Evolutionary conservation across 306 rosid genomes (phyloP).

Genomic region (Prunus kanzakura): DNA sequence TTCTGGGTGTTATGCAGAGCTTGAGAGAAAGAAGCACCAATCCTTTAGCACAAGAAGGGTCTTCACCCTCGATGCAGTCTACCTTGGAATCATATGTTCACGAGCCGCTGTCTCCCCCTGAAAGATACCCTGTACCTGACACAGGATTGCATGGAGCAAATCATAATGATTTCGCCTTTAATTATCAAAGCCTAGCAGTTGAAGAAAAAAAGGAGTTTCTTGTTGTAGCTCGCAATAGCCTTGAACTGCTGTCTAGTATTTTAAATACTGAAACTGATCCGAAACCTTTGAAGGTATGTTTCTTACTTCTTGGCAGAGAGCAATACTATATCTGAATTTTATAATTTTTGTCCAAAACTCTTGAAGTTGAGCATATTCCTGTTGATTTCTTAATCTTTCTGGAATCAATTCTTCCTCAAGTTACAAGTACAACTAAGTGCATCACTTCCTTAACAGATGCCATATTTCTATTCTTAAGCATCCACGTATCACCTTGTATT

Average conservation of each 20-base stretch:
- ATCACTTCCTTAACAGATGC: too few species aligned
- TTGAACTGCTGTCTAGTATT: constrained; percentile 68
- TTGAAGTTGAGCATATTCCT: neutral
- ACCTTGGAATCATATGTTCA: constrained; percentile 43
- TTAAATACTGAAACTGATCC: constrained; percentile 62
- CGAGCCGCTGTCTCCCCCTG: constrained; percentile 51
- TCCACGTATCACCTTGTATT: neutral
- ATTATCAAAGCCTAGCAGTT: constrained; percentile 33
- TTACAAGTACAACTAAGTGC: neutral
- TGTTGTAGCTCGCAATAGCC: constrained; percentile 70
- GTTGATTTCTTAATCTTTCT: neutral
- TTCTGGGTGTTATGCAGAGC: constrained; percentile 43
- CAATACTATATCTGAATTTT: neutral
- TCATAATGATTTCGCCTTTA: constrained; percentile 33
- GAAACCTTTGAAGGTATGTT: constrained; percentile 62
- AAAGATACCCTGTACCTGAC: constrained; percentile 52
- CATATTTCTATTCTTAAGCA: too few species aligned
- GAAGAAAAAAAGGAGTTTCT: constrained; percentile 71
- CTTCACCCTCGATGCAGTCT: constrained; percentile 39
- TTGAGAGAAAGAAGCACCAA: constrained; percentile 53
- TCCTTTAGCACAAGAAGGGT: constrained; percentile 34
- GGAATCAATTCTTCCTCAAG: neutral
- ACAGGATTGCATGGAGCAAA: constrained; percentile 33
- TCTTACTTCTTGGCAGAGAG: constrained; percentile 3
- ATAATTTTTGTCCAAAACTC: neutral